Evolutionary conservation across 768 basidiomycete genomes (phyloP), one percentile per base, ranked within the genome.

Genomic region (Rossbeevera mucosa): DNA sequence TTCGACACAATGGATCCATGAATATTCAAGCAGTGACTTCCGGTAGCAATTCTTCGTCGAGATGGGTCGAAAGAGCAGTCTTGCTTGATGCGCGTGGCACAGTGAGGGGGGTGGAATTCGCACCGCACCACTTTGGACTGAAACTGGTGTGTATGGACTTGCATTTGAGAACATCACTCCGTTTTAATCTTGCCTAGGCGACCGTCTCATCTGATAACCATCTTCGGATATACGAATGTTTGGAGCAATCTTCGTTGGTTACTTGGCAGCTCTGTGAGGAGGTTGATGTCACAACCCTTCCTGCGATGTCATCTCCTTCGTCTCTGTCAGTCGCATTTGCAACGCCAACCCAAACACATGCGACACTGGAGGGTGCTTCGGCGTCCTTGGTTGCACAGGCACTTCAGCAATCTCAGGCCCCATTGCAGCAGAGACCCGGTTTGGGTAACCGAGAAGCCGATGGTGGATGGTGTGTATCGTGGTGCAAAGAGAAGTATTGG

Each of bases 401-500:
- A 3, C 68, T 85, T 12, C 82, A 83, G 50, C 84, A 83, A 62
- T 70, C 72, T 33, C 71, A 71, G 29, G 52, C 65, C 38, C 71
- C 61, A 44, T n/a, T 56, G 20, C 70, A 62, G 61, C 54, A 62
- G 57, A 67, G 75, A 51, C 71, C 74, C 14, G 78, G 80, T 1
- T 54, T 73, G 21, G 85, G 82, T 0, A 84, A 81, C 58, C 76
- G 86, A 38, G 89, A 94, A 67, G 91, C 91, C 2, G 86, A 92
- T 50, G 92, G 92, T 4, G 94, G 90, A 1, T 97, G 93, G 93
- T 88, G 85, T 51, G 70, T 99, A 40, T 88, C 87, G 7, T 99
- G 94, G 94, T 97, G 94, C 70, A 91, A 92, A 64, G 96, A 98
- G 61, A 78, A 80, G 54, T 96, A 94, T 69, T 96, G 94, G 94